These are phyloP conservation scores for Hemileccinum impolitum DNA, from an alignment of 768 basidiomycete genomes.

Conservation along the genomic window DNA sequence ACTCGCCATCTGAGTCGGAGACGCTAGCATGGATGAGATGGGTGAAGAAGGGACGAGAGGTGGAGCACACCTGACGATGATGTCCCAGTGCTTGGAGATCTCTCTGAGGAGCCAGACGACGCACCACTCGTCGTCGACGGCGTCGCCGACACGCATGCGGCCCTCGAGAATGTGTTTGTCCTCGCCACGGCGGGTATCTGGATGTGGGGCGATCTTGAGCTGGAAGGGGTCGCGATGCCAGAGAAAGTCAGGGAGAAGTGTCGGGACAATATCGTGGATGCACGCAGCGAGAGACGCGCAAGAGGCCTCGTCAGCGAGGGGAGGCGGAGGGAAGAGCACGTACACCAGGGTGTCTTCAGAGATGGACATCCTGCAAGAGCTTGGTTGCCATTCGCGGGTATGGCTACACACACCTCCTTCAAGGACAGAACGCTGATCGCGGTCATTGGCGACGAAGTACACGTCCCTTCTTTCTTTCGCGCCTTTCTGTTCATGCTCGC, in stretches of 20 bases:
- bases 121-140: slow-evolving; percentile 98
- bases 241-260: slow-evolving; percentile 56
- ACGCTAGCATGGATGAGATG: slow-evolving; percentile 30
- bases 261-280: slow-evolving; percentile 54
- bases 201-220: slow-evolving; percentile 57
- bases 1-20: slow-evolving; percentile 92
- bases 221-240: slow-evolving; percentile 88
- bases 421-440: slow-evolving; percentile 88
- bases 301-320: slow-evolving; percentile 54
- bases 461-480: slow-evolving; percentile 5
- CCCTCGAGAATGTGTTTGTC: slow-evolving; percentile 70
- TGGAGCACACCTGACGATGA: slow-evolving; percentile 66
- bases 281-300: slow-evolving; percentile 65
- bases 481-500: slow-evolving; percentile 7
- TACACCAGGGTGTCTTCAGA: slow-evolving; percentile 86
- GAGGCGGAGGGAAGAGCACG: slow-evolving; percentile 57
- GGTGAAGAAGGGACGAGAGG: background rate
- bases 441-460: slow-evolving; percentile 96
- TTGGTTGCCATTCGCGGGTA: slow-evolving; percentile 26
- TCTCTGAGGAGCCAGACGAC: slow-evolving; percentile 84
- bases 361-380: slow-evolving; percentile 41
- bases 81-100: slow-evolving; percentile 74
- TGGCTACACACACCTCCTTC: slow-evolving; percentile 54
- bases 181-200: slow-evolving; percentile 31
- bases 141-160: slow-evolving; percentile 88